Conservation (phyloP, 345 rosid genomes). For the Sisymbrium irio region DNA sequence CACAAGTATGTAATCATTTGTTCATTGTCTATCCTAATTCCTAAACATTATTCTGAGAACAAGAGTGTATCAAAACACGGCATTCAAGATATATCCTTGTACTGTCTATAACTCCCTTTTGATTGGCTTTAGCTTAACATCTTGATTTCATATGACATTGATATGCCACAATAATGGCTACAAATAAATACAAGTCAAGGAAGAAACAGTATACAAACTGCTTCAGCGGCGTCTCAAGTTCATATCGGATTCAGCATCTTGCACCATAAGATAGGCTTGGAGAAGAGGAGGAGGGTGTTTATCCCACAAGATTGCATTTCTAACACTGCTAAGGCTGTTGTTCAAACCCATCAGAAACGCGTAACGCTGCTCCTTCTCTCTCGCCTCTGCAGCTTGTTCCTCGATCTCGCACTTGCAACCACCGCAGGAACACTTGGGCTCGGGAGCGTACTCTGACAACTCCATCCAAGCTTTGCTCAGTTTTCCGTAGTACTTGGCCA, state of each 20-base stretch:
- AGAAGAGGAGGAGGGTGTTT: not conserved
- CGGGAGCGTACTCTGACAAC: slow-evolving; percentile 9
- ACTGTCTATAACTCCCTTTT: too few species aligned
- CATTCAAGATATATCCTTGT: too few species aligned
- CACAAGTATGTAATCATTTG: too few species aligned
- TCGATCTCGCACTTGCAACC: not conserved
- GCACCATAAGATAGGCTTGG: not conserved
- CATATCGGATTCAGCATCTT: not conserved
- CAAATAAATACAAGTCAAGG: too few species aligned
- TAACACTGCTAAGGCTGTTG: not conserved
- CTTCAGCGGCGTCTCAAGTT: not conserved
- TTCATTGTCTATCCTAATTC: too few species aligned
- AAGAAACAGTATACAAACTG: too few species aligned
- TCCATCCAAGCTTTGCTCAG: not conserved
- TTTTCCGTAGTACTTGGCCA: not conserved
- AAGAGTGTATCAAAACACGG: too few species aligned
- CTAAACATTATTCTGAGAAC: too few species aligned
- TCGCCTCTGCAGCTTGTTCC: not conserved
- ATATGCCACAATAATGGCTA: too few species aligned
- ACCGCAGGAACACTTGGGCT: not conserved
- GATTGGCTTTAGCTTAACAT: too few species aligned
- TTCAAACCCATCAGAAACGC: slow-evolving; percentile 8
- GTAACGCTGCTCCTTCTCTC: not conserved
- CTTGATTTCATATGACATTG: too few species aligned
- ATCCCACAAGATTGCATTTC: not conserved